Conservation (phyloP, 208 protist species). For the Naegleria fowleri region DNA sequence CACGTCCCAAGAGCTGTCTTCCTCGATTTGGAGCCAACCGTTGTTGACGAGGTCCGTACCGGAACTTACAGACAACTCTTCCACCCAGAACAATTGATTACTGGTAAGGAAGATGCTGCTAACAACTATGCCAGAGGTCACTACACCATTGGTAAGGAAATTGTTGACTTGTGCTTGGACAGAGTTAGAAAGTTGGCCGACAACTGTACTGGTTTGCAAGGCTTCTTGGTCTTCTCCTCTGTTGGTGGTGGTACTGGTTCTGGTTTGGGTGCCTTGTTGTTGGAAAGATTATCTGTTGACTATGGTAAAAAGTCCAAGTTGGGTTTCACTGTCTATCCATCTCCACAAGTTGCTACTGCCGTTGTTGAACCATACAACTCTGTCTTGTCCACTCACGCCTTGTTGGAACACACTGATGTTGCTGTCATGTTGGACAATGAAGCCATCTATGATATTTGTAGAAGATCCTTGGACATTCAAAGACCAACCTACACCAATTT, state of each 20-base stretch:
- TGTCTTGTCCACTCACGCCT: conserved; percentile 85
- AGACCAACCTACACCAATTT: conserved; percentile 89
- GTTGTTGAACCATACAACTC: conserved; percentile 97
- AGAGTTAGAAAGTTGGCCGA: conserved; percentile 93
- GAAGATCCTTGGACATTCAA: conserved; percentile 79
- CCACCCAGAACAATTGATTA: conserved; percentile 94
- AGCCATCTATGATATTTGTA: conserved; percentile 90
- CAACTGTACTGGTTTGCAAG: conserved; percentile 95
- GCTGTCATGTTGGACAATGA: conserved; percentile 92
- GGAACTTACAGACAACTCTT: conserved; percentile 89
- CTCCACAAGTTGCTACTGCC: conserved; percentile 86
- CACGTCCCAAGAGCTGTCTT: conserved; percentile 88
- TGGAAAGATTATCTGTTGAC: conserved; percentile 93
- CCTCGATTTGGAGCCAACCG: conserved; percentile 93
- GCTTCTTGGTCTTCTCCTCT: conserved; percentile 96
- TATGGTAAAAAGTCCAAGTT: conserved; percentile 98
- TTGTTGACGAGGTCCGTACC: conserved; percentile 90
- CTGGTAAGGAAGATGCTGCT: conserved; percentile 93
- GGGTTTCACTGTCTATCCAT: conserved; percentile 87
- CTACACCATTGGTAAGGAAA: conserved; percentile 95
- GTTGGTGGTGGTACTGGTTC: conserved; percentile 97
- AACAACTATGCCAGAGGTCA: conserved; percentile 98
- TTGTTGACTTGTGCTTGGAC: conserved; percentile 87
- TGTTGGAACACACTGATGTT: conserved; percentile 87
- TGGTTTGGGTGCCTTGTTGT: conserved; percentile 89